Evolutionary conservation across 108 stramenopile species (phyloP).

Genomic region (Skeletonema tropicum): DNA sequence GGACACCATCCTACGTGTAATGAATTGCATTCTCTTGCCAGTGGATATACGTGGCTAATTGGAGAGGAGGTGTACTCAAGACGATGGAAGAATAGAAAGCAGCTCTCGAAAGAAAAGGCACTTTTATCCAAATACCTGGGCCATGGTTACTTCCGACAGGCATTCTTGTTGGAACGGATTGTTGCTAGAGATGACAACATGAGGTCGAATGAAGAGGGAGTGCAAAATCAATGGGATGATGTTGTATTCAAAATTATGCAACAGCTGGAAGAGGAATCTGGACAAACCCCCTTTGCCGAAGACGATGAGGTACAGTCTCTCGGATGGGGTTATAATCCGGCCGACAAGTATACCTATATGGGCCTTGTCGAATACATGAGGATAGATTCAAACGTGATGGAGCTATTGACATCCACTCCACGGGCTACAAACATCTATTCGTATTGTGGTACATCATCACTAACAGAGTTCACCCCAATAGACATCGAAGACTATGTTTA

Average conservation of each 20-base stretch:
- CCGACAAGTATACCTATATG: constrained; percentile 30
- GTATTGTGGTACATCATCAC: constrained; percentile 62
- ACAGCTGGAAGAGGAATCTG: constrained; percentile 19
- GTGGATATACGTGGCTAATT: constrained; percentile 42
- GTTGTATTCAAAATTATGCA: constrained; percentile 52
- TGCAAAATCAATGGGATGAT: constrained; percentile 27
- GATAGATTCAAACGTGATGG: constrained; percentile 81
- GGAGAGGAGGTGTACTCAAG: constrained; percentile 29
- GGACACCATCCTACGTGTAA: constrained; percentile 69
- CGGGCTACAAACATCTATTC: constrained; percentile 76
- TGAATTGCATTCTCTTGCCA: constrained; percentile 50
- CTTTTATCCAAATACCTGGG: constrained; percentile 33
- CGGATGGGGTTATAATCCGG: constrained; percentile 37
- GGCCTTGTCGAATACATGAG: constrained; percentile 53
- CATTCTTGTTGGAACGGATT: constrained; percentile 49
- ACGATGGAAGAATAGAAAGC: constrained; percentile 24
- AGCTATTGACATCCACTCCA: constrained; percentile 67
- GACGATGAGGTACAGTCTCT: constrained; percentile 21
- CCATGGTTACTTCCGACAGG: constrained; percentile 63
- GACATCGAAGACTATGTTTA: constrained; percentile 56
- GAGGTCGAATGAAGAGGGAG: constrained; percentile 7
- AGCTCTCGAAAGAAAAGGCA: not conserved
- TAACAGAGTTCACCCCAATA: constrained; percentile 57
- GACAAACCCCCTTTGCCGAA: not conserved
- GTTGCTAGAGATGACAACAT: constrained; percentile 26